A percentile compares a stretch with the other conserved stretches of the same genome.
Conservation (phyloP, 805 yeast species). For the Barnettozyma californica region DNA sequence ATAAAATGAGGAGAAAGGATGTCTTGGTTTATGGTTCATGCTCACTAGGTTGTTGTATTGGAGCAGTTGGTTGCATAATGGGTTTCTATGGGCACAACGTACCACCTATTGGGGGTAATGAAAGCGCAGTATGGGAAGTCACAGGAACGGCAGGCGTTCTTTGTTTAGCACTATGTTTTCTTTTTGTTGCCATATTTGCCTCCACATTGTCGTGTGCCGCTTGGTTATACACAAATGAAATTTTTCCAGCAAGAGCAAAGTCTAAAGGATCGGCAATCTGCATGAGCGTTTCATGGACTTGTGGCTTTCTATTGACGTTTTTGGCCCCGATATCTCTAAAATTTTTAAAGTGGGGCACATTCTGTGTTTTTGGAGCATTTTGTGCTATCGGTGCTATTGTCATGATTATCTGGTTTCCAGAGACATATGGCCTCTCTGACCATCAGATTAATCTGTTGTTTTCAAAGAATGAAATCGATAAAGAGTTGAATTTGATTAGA, state of each 20-base stretch:
- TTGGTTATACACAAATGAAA: slow-evolving; percentile 46
- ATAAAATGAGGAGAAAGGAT: slow-evolving; percentile 42
- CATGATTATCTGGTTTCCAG: slow-evolving; percentile 36
- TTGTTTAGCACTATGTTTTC: slow-evolving; percentile 38
- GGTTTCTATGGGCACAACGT: slow-evolving; percentile 30
- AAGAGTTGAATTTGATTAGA: not conserved
- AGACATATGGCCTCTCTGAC: slow-evolving; percentile 32
- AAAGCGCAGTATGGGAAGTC: slow-evolving; percentile 32
- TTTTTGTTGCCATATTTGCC: slow-evolving; percentile 42
- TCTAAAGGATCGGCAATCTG: slow-evolving; percentile 43
- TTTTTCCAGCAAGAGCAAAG: slow-evolving; percentile 40
- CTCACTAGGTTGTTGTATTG: slow-evolving; percentile 32
- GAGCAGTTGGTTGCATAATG: slow-evolving; percentile 33
- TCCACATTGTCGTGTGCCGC: slow-evolving; percentile 42
- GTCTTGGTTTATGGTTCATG: slow-evolving; percentile 38
- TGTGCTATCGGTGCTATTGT: slow-evolving; percentile 30
- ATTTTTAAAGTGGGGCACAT: slow-evolving; percentile 35
- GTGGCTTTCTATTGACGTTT: slow-evolving; percentile 34
- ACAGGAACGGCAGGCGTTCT: slow-evolving; percentile 36
- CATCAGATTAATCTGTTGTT: slow-evolving; percentile 25
- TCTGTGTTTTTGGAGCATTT: slow-evolving; percentile 32
- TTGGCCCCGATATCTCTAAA: slow-evolving; percentile 36
- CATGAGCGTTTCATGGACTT: slow-evolving; percentile 41
- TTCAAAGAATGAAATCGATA: not conserved
- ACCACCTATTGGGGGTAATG: slow-evolving; percentile 29